Base-by-base conservation (phyloP, 208 protist genomes). In the Trypanosoma cruzi region DNA sequence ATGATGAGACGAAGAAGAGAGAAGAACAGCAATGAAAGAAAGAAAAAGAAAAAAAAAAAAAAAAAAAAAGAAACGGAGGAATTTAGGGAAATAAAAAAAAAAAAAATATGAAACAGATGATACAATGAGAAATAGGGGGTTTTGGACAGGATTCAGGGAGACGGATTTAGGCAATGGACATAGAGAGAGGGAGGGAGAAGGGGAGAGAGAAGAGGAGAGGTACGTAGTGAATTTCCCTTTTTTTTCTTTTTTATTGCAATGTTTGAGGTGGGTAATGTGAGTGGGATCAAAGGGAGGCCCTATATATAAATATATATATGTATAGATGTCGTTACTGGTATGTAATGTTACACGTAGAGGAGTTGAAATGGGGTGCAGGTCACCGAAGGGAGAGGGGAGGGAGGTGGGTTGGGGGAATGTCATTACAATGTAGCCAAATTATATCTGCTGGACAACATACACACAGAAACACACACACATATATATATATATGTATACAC, bases 301-400 rank as follows among this genome's bases (percentile, higher is more conserved):
- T n/a, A n/a, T 26, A 64, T 53, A 62, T 62, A 62, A 44, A 62
- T 62, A 62, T 62, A 62, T 62, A 62, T 62, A 62, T 62, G 44
- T 62, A 62, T 50, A 49, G n/a, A 49, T 63, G 22, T 16, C n/a
- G 16, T 4, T 68, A 24, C 46, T 29, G 24, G 14, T 65, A 11
- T 49, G 44, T 4, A 49, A 5, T 61, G 29, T 68, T 69, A 26
- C 40, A 13, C 18, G 40, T 14, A 44, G 40, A 20, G 11, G 40
- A 44, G 40, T 44, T 44, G 40, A 16, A 3, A 44, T 14, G 8
- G 40, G n/a, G 40, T 14, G 40, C 40, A 44, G 8, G 40, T 44
- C 13, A 16, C 40, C 4, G 40, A 44, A 44, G 40, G 40, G 11
- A 13, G 11, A 1, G 40, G 40, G 40, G 40, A 44, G 11, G 10